Evolutionary conservation across 768 basidiomycete genomes (phyloP).

Genomic region (Mycena filopes): DNA sequence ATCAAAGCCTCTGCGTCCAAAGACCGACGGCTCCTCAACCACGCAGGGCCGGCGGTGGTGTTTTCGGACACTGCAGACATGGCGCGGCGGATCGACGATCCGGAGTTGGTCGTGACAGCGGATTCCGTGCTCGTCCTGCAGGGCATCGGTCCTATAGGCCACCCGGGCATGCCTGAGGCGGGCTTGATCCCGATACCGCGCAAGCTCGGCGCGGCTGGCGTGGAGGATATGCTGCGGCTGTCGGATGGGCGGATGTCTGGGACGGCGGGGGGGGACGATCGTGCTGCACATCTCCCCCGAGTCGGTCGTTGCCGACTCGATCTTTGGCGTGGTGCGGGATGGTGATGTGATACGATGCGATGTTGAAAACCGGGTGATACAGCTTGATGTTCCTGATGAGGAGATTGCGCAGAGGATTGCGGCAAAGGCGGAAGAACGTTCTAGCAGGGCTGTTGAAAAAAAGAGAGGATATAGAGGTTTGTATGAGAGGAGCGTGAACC

Average conservation of each 20-base stretch:
- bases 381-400: slow-evolving; percentile 59
- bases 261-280: slow-evolving; percentile 62
- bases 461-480: slow-evolving; percentile 52
- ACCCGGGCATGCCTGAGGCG: slow-evolving; percentile 34
- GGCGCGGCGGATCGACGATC: slow-evolving; percentile 66
- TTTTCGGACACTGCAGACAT: slow-evolving; percentile 46
- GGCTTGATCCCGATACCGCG: slow-evolving; percentile 57
- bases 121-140: slow-evolving; percentile 32
- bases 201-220: slow-evolving; percentile 60
- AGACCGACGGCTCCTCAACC: slow-evolving; percentile 41
- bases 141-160: slow-evolving; percentile 32
- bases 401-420: slow-evolving; percentile 53
- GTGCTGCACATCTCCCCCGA: slow-evolving; percentile 67
- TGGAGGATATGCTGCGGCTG: slow-evolving; percentile 54
- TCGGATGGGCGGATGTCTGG: slow-evolving; percentile 76
- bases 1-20: slow-evolving; percentile 74
- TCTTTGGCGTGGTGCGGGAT: slow-evolving; percentile 65
- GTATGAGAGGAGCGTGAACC: slow-evolving; percentile 34
- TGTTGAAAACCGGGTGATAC: slow-evolving; percentile 53
- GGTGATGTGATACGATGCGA: slow-evolving; percentile 68
- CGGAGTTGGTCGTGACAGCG: slow-evolving; percentile 31
- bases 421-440: slow-evolving; percentile 56
- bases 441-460: slow-evolving; percentile 47
- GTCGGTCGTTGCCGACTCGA: slow-evolving; percentile 66
- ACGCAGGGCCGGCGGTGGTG: slow-evolving; percentile 23